These are phyloP conservation scores for Mortierella sp. DNA, from an alignment of 371 early-diverging fungal genomes.

Conservation along the genomic window DNA sequence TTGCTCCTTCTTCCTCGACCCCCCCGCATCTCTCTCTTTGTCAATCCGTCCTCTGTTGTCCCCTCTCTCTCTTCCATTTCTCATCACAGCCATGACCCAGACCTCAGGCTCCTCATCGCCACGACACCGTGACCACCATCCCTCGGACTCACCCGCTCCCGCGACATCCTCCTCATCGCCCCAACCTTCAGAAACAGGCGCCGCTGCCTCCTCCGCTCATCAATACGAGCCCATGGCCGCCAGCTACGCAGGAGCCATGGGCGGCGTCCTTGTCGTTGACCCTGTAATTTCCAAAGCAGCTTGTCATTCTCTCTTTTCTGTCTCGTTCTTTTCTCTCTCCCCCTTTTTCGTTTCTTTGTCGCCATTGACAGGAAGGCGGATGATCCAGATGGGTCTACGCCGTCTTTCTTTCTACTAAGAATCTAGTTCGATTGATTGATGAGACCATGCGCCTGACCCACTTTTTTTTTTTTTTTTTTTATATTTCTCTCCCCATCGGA, in stretches of 20 bases:
- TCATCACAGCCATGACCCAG: conserved; percentile 35
- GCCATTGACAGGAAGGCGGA: neutral
- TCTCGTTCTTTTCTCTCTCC: no score
- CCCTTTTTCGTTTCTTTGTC: neutral
- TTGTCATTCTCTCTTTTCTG: neutral
- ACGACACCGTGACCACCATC: conserved; percentile 35
- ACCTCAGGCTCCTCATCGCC: conserved; percentile 29
- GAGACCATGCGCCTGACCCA: no score
- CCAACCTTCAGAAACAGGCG: conserved; percentile 17
- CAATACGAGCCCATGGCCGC: conserved; percentile 32
- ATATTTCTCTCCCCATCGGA: no score
- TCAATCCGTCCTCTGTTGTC: no score
- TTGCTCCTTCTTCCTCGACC: no score
- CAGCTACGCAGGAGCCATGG: conserved; percentile 22
- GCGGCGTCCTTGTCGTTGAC: conserved; percentile 42
- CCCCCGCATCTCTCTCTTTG: no score
- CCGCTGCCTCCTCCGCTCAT: neutral
- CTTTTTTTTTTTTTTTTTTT: neutral
- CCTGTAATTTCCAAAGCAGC: conserved; percentile 17
- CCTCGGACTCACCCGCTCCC: conserved; percentile 12
- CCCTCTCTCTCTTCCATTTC: no score
- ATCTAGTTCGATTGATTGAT: neutral
- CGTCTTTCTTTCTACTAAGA: neutral
- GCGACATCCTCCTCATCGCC: conserved; percentile 14
- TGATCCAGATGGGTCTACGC: no score